These are phyloP conservation scores for Amanita molliuscula DNA, from an alignment of 768 basidiomycete genomes.

Conservation along the genomic window DNA sequence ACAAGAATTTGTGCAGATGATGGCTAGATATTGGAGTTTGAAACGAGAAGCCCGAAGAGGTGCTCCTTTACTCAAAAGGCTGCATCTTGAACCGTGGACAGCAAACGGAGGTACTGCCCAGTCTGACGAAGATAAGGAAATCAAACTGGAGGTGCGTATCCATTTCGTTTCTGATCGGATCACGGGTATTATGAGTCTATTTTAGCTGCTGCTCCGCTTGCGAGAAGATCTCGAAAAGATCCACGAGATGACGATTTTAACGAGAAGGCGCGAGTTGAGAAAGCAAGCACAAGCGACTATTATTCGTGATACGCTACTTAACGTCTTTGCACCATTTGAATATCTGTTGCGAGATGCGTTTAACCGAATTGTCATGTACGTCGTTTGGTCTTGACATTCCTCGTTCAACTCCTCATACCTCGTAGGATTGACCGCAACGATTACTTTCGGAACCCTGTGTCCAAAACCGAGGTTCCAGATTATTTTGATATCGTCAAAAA, in stretches of 20 bases:
- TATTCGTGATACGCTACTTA: constrained; percentile 54
- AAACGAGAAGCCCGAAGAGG: constrained; percentile 91
- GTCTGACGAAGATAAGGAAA: constrained; percentile 72
- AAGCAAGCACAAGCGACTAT: constrained; percentile 65
- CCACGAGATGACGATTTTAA: constrained; percentile 52
- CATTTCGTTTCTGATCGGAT: background rate
- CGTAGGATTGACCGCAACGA: constrained; percentile 61
- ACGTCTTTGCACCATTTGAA: constrained; percentile 59
- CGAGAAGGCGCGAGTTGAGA: constrained; percentile 69
- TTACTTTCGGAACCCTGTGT: constrained; percentile 79
- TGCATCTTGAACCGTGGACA: constrained; percentile 98
- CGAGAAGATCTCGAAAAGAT: constrained; percentile 72
- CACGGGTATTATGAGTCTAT: background rate
- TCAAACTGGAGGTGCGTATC: constrained; percentile 67
- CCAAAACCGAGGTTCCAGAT: constrained; percentile 70
- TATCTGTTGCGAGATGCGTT: constrained; percentile 50
- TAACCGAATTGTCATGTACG: constrained; percentile 62
- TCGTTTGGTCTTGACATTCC: constrained; percentile 4
- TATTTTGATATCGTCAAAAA: constrained; percentile 80
- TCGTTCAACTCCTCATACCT: background rate
- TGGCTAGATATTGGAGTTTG: constrained; percentile 94
- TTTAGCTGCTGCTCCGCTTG: constrained; percentile 47
- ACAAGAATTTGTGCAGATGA: constrained; percentile 58
- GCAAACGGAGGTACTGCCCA: constrained; percentile 55
- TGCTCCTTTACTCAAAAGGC: constrained; percentile 83